phyloP scores from a whole-genome alignment of 108 stramenopile genomes.

The Cyclotella atomus region DNA sequence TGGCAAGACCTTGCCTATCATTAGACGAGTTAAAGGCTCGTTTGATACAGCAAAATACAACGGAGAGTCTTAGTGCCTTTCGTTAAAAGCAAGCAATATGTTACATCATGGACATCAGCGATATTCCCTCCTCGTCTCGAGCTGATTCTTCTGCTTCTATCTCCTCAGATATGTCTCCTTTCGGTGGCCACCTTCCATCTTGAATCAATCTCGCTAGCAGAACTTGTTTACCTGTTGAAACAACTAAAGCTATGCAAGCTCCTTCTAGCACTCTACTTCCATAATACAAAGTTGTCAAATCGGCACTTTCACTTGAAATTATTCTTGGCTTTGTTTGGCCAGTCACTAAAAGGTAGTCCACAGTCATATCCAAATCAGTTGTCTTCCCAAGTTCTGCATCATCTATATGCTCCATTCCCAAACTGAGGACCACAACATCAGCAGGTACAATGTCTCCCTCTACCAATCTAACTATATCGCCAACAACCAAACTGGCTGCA shows the following conservation, averaged over 20 bases:
- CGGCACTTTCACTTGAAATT: conserved; percentile 31
- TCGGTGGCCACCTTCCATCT: conserved; percentile 71
- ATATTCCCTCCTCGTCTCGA: conserved; percentile 14
- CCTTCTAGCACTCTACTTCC: conserved; percentile 81
- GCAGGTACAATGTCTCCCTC: conserved; percentile 88
- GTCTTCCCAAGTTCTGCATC: not conserved
- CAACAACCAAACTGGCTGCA: conserved; percentile 67
- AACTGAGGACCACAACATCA: conserved; percentile 66
- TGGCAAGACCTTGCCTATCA: conserved; percentile 13
- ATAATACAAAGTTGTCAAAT: conserved; percentile 52
- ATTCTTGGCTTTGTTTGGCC: conserved; percentile 66
- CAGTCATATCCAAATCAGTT: conserved; percentile 46
- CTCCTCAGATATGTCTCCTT: conserved; percentile 42
- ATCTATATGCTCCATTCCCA: conserved; percentile 50
- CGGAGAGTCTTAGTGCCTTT: not conserved
- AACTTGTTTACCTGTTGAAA: conserved; percentile 63
- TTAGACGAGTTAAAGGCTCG: not conserved
- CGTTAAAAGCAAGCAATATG: not conserved
- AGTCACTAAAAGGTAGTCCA: conserved; percentile 70
- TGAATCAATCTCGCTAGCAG: conserved; percentile 67
- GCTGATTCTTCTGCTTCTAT: conserved; percentile 11
- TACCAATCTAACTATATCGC: conserved; percentile 80
- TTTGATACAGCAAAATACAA: not conserved
- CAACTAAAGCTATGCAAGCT: conserved; percentile 69
- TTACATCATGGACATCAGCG: conserved; percentile 2